Evolutionary conservation across 768 basidiomycete species (phyloP).

Genomic region (Boletus speciosus): DNA sequence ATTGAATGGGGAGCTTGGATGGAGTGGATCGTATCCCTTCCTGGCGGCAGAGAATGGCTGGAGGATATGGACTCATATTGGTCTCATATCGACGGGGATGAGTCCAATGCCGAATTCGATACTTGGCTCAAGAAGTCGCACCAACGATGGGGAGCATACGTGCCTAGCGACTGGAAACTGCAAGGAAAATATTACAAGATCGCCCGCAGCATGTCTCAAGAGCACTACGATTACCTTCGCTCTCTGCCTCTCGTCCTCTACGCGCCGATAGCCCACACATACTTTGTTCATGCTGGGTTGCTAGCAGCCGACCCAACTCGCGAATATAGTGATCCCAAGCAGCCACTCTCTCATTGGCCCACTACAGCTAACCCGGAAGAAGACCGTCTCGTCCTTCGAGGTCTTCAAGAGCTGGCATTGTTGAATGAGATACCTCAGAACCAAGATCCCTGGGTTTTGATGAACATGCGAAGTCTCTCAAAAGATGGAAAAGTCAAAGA

Average conservation of each 20-base stretch:
- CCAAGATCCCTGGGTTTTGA: conserved; percentile 65
- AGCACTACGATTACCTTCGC: conserved; percentile 68
- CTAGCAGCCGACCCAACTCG: conserved; percentile 67
- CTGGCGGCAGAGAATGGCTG: conserved; percentile 53
- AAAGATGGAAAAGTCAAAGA: conserved; percentile 35
- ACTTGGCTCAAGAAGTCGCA: conserved; percentile 38
- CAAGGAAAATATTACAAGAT: conserved; percentile 74
- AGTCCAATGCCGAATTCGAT: conserved; percentile 20
- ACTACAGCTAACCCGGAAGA: conserved; percentile 24
- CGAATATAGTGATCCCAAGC: conserved; percentile 45
- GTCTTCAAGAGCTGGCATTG: conserved; percentile 65
- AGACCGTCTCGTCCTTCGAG: conserved; percentile 37
- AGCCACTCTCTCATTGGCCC: conserved; percentile 72
- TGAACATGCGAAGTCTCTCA: conserved; percentile 38
- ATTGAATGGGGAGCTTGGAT: conserved; percentile 90
- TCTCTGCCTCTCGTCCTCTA: conserved; percentile 74
- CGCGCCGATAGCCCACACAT: conserved; percentile 68
- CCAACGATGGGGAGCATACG: conserved; percentile 43
- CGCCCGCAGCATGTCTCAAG: conserved; percentile 61
- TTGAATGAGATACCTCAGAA: conserved; percentile 73
- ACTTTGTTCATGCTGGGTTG: conserved; percentile 82
- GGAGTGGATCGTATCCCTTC: conserved; percentile 60
- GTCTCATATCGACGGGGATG: conserved; percentile 33
- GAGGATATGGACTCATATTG: conserved; percentile 44
- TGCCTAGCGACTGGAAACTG: conserved; percentile 71